These are phyloP conservation scores for Aspergillus pseudotamarii DNA, from an alignment of 2,329 filamentous ascomycete species.

Conservation along the genomic window DNA sequence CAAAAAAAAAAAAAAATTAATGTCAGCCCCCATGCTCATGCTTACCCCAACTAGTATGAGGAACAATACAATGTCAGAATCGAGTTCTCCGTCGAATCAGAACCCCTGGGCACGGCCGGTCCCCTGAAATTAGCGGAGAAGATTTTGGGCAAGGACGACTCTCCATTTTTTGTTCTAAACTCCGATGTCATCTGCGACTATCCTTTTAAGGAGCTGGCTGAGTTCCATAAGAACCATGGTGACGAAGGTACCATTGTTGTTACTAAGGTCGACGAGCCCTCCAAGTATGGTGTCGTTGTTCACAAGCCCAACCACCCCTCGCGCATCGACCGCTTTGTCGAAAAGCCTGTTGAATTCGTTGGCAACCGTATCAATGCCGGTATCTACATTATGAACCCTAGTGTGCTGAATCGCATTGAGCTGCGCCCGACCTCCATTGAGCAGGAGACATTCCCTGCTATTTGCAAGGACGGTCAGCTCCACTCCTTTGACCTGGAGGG, in stretches of 20 bases:
- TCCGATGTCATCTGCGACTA: constrained; percentile 98
- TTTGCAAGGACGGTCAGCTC: constrained; percentile 83
- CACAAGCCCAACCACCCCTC: constrained; percentile 91
- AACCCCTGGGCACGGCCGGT: constrained; percentile 92
- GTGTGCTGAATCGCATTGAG: constrained; percentile 87
- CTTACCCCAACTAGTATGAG: constrained; percentile 67
- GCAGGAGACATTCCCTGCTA: constrained; percentile 96
- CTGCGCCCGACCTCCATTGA: constrained; percentile 96
- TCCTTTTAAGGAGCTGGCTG: constrained; percentile 85
- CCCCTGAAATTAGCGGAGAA: constrained; percentile 93
- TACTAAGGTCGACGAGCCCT: constrained; percentile 98
- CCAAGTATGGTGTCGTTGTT: constrained; percentile 97
- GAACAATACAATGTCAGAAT: constrained; percentile 91
- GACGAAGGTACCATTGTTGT: constrained; percentile 97
- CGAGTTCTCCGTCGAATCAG: constrained; percentile 93
- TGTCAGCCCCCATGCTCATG: constrained; percentile 3
- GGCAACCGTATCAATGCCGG: constrained; percentile 98
- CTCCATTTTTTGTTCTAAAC: constrained; percentile 97
- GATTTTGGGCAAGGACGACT: constrained; percentile 88
- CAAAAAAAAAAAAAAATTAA: not conserved
- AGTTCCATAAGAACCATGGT: constrained; percentile 91
- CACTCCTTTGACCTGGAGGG: constrained; percentile 96
- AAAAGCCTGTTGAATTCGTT: constrained; percentile 98
- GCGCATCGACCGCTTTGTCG: constrained; percentile 96
- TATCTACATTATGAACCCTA: constrained; percentile 96